Evolutionary conservation across 345 rosid species (phyloP).

Genomic region (Odontarrhena argentea): DNA sequence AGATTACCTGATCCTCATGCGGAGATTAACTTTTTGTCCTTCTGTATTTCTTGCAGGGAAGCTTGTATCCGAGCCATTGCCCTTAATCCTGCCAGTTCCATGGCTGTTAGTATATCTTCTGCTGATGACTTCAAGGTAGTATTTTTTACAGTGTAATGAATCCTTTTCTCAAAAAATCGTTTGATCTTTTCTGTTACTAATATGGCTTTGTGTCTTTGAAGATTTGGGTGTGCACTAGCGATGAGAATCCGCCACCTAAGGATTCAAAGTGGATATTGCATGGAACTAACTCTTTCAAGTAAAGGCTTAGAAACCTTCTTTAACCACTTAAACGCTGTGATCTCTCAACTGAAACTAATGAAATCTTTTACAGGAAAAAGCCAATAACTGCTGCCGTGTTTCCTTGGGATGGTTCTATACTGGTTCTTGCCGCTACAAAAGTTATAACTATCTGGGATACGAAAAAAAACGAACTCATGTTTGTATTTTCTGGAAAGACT

Average conservation of each 20-base stretch:
- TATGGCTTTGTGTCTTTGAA: slow-evolving; percentile 30
- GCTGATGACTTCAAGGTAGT: slow-evolving; percentile 87
- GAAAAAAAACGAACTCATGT: slow-evolving; percentile 60
- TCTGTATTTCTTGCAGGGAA: slow-evolving; percentile 50
- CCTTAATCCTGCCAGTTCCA: slow-evolving; percentile 58
- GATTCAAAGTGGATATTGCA: slow-evolving; percentile 72
- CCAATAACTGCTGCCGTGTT: slow-evolving; percentile 83
- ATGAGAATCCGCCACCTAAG: slow-evolving; percentile 39
- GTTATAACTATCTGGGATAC: slow-evolving; percentile 78
- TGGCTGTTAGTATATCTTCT: slow-evolving; percentile 70
- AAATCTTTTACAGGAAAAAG: slow-evolving; percentile 54
- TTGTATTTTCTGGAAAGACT: slow-evolving; percentile 60
- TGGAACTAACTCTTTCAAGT: slow-evolving; percentile 81
- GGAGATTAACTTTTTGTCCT: background rate
- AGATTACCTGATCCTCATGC: background rate
- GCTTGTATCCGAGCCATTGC: slow-evolving; percentile 61
- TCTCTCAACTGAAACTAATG: background rate
- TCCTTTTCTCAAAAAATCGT: background rate
- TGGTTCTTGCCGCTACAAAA: slow-evolving; percentile 78
- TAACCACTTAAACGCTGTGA: background rate
- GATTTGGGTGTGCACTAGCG: slow-evolving; percentile 65
- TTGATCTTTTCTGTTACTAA: slow-evolving; percentile 8
- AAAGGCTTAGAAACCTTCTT: slow-evolving; percentile 26
- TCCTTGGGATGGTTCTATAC: slow-evolving; percentile 80
- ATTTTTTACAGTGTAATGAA: background rate